Evolutionary conservation across 805 yeast genomes (phyloP).

Genomic region (Clavispora phyllophila): DNA sequence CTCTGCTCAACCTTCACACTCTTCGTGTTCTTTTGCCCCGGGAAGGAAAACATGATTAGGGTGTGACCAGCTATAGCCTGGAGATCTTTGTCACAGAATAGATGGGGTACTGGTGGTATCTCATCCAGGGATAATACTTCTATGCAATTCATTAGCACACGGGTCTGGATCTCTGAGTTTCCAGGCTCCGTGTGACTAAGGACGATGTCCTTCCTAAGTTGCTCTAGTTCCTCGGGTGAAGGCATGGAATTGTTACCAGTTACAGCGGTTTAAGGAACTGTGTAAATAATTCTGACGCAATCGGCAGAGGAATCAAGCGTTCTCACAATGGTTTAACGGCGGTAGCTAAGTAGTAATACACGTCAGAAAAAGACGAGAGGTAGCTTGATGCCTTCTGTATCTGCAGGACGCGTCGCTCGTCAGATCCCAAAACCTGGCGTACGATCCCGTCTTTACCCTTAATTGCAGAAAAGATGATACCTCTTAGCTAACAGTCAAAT

Average conservation of each 20-base stretch:
- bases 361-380: neutral
- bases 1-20: slow-evolving; percentile 30
- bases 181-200: slow-evolving; percentile 24
- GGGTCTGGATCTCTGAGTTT: slow-evolving; percentile 23
- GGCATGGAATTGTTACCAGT: neutral
- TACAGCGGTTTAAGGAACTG: neutral
- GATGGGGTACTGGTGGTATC: slow-evolving; percentile 28
- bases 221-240: slow-evolving; percentile 7
- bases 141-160: slow-evolving; percentile 22
- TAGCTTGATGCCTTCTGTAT: neutral
- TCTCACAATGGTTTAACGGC: neutral
- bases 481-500: too few species aligned
- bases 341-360: neutral
- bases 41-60: slow-evolving; percentile 58
- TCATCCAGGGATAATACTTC: slow-evolving; percentile 12
- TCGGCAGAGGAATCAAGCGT: too few species aligned
- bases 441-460: too few species aligned
- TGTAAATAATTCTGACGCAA: neutral
- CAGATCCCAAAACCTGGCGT: too few species aligned
- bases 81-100: slow-evolving; percentile 52
- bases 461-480: too few species aligned
- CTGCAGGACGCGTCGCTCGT: neutral
- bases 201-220: slow-evolving; percentile 20
- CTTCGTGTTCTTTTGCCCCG: slow-evolving; percentile 30
- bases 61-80: slow-evolving; percentile 49